These are phyloP conservation scores for Ascochyta clinopodiicola DNA, from an alignment of 2,329 filamentous ascomycete genomes.

Conservation along the genomic window DNA sequence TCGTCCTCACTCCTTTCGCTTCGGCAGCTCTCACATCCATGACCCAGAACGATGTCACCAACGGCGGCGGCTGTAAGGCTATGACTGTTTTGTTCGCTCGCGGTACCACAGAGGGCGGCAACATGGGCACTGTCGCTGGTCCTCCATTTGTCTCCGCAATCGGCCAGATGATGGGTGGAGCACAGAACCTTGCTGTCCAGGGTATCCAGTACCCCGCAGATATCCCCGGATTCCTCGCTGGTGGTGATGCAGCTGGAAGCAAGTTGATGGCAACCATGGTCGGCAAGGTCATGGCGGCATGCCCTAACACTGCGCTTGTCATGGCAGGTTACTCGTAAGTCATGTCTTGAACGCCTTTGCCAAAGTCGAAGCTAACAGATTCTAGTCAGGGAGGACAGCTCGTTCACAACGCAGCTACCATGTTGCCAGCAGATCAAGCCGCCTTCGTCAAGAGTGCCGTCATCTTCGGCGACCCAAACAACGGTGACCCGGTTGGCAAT, in stretches of 20 bases:
- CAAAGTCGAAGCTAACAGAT: neutral
- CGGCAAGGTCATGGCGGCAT: slow-evolving; percentile 49
- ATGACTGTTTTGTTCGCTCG: slow-evolving; percentile 65
- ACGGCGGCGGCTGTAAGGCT: slow-evolving; percentile 48
- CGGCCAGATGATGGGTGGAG: slow-evolving; percentile 48
- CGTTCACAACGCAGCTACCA: slow-evolving; percentile 54
- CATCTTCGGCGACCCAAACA: slow-evolving; percentile 49
- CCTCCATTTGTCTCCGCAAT: slow-evolving; percentile 60
- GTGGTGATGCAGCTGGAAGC: slow-evolving; percentile 55
- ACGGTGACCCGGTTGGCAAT: slow-evolving; percentile 42
- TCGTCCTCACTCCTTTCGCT: slow-evolving; percentile 18
- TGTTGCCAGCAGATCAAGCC: slow-evolving; percentile 32
- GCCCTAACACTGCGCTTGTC: slow-evolving; percentile 56
- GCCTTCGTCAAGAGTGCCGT: slow-evolving; percentile 37
- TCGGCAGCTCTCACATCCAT: slow-evolving; percentile 29
- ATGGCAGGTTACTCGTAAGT: slow-evolving; percentile 58
- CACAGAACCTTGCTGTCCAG: slow-evolving; percentile 58
- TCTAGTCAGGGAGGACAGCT: slow-evolving; percentile 49
- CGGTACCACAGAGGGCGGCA: slow-evolving; percentile 61
- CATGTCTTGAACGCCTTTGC: neutral
- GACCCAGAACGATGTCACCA: slow-evolving; percentile 38
- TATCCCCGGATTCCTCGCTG: slow-evolving; percentile 53
- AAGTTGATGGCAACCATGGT: slow-evolving; percentile 53
- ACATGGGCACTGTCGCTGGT: slow-evolving; percentile 59
- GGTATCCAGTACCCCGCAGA: slow-evolving; percentile 62